Conservation (phyloP, 352 stramenopile species). For the Plasmopara viticola region DNA sequence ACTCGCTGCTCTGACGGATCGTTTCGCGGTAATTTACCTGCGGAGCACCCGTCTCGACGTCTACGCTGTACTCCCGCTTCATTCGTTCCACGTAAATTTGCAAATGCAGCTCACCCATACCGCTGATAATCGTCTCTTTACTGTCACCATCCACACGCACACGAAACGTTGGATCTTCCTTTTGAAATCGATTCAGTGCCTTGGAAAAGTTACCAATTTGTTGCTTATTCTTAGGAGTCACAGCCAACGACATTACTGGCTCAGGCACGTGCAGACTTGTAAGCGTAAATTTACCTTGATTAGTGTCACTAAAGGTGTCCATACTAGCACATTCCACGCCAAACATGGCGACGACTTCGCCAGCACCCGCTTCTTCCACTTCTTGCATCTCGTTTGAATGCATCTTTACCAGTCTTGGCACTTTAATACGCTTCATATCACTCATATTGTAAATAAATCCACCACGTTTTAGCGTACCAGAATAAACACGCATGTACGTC, state of each 20-base stretch:
- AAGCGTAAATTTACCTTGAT: constrained; percentile 89
- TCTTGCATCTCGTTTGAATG: constrained; percentile 99
- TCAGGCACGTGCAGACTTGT: constrained; percentile 98
- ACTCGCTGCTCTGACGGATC: constrained; percentile 89
- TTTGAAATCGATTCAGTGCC: constrained; percentile 93
- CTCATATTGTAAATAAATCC: constrained; percentile 87
- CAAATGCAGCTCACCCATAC: constrained; percentile 98
- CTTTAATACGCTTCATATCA: constrained; percentile 91
- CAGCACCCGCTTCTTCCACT: constrained; percentile 90
- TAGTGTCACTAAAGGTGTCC: constrained; percentile 95
- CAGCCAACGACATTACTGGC: constrained; percentile 96
- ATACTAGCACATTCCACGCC: constrained; percentile 98
- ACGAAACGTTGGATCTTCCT: constrained; percentile 98
- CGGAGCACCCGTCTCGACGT: constrained; percentile 87
- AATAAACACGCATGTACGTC: constrained; percentile 97
- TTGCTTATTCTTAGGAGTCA: constrained; percentile 94
- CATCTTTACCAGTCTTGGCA: constrained; percentile 98
- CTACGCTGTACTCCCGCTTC: constrained; percentile 96
- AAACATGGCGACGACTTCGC: constrained; percentile 99
- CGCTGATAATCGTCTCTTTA: constrained; percentile 98
- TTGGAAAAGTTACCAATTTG: constrained; percentile 96
- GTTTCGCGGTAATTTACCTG: constrained; percentile 99
- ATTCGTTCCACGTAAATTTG: constrained; percentile 99
- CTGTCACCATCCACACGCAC: constrained; percentile 95
- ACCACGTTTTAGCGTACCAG: constrained; percentile 76